phyloP scores from a whole-genome alignment of 2,329 filamentous ascomycete species.

The Orbilia brochopaga region DNA sequence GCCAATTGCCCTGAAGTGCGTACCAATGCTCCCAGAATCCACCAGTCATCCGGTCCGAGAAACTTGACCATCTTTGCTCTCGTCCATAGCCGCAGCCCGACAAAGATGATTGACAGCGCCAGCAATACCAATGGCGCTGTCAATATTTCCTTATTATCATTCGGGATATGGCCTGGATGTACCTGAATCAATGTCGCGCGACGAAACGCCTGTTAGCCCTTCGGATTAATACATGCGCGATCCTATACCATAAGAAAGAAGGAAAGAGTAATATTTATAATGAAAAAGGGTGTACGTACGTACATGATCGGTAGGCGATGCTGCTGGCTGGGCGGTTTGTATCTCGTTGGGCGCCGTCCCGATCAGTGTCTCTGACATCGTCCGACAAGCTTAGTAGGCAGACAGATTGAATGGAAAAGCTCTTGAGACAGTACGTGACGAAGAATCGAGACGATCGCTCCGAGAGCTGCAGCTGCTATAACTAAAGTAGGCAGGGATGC shows the following conservation, averaged over 20 bases:
- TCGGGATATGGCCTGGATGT: conserved; percentile 45
- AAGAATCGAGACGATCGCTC: too few relatives aligned
- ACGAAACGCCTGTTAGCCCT: conserved; percentile 29
- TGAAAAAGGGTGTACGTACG: conserved; percentile 26
- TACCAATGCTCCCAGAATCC: conserved; percentile 41
- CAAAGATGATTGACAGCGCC: conserved; percentile 35
- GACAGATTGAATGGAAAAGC: too few relatives aligned
- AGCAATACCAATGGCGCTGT: conserved; percentile 34
- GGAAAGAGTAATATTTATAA: neutral
- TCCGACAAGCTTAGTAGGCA: neutral
- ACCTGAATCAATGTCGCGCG: conserved; percentile 33
- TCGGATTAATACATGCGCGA: neutral
- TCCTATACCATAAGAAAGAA: neutral
- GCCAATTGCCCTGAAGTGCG: neutral
- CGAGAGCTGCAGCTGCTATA: too few relatives aligned
- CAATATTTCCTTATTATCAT: conserved; percentile 45
- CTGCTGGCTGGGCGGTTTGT: conserved; percentile 24
- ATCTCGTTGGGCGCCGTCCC: conserved; percentile 26
- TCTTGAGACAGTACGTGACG: too few relatives aligned
- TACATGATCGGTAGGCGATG: conserved; percentile 49
- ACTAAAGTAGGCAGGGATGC: too few relatives aligned
- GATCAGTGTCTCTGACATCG: conserved; percentile 37
- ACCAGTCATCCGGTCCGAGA: conserved; percentile 47
- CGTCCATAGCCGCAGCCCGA: conserved; percentile 34
- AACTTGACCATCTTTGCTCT: conserved; percentile 40